These are phyloP conservation scores for Leptographium wingfieldii DNA, from an alignment of 2,329 filamentous ascomycete species.

Conservation along the genomic window DNA sequence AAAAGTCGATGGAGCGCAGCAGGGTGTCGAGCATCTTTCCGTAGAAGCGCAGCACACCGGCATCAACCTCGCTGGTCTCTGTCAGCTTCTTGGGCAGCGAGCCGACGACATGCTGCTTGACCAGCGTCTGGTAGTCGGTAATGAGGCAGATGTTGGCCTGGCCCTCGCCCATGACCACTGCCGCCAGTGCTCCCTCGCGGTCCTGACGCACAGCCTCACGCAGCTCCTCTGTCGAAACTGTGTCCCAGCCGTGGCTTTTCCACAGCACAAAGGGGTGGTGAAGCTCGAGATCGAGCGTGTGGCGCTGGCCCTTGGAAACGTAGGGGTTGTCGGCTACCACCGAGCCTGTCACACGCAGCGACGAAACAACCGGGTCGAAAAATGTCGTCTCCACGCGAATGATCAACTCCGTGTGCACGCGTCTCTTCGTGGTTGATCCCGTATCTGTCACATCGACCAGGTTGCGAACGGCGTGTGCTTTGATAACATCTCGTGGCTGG, in stretches of 20 bases:
- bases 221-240: constrained; percentile 66
- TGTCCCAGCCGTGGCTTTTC: constrained; percentile 83
- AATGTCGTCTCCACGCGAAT: constrained; percentile 44
- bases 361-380: constrained; percentile 43
- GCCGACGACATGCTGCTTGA: constrained; percentile 58
- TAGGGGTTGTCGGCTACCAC: constrained; percentile 40
- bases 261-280: constrained; percentile 78
- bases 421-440: constrained; percentile 34
- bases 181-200: constrained; percentile 70
- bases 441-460: constrained; percentile 33
- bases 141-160: constrained; percentile 73
- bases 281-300: constrained; percentile 68
- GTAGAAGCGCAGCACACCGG: constrained; percentile 67
- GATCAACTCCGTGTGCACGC: constrained; percentile 45
- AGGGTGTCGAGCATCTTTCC: constrained; percentile 64
- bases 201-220: constrained; percentile 68
- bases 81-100: constrained; percentile 55
- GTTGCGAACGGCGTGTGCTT: constrained; percentile 43
- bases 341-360: constrained; percentile 42
- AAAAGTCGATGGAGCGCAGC: constrained; percentile 65
- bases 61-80: constrained; percentile 50
- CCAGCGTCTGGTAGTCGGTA: constrained; percentile 64
- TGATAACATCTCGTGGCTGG: constrained; percentile 36
- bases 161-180: constrained; percentile 88
- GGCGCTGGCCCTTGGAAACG: constrained; percentile 41